These are phyloP conservation scores for Pseudogymnoascus sp. DNA, from an alignment of 2,329 filamentous ascomycete genomes.

Conservation along the genomic window DNA sequence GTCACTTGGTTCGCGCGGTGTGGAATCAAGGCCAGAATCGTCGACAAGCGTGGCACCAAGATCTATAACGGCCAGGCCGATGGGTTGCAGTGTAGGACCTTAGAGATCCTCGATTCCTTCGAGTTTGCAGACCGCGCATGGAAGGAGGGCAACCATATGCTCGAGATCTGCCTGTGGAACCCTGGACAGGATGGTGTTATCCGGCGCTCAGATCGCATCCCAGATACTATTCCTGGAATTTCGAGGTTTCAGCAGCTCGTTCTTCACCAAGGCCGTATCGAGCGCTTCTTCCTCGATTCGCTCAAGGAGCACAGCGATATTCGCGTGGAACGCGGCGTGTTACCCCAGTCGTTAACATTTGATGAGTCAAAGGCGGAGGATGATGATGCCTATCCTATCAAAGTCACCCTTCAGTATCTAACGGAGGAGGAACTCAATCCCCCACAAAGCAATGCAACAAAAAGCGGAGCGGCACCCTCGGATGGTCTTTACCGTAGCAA, in stretches of 20 bases:
- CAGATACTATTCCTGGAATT: slow-evolving; percentile 53
- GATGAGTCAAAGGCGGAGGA: slow-evolving; percentile 43
- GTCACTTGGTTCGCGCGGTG: slow-evolving; percentile 42
- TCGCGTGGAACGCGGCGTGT: slow-evolving; percentile 49
- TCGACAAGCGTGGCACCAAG: slow-evolving; percentile 36
- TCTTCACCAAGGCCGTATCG: slow-evolving; percentile 64
- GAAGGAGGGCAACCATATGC: slow-evolving; percentile 60
- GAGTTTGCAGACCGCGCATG: slow-evolving; percentile 56
- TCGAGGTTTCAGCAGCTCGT: slow-evolving; percentile 58
- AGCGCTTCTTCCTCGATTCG: slow-evolving; percentile 56
- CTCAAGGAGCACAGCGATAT: slow-evolving; percentile 48
- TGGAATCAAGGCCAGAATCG: slow-evolving; percentile 40
- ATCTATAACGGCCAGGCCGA: slow-evolving; percentile 35
- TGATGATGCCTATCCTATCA: slow-evolving; percentile 50
- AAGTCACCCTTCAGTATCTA: slow-evolving; percentile 48
- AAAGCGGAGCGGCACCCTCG: slow-evolving; percentile 20
- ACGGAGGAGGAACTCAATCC: slow-evolving; percentile 50
- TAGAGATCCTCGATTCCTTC: slow-evolving; percentile 68
- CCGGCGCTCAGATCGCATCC: slow-evolving; percentile 49
- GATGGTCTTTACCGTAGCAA: slow-evolving; percentile 55
- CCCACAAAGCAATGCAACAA: slow-evolving; percentile 31
- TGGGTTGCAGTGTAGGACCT: slow-evolving; percentile 55
- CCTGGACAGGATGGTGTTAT: slow-evolving; percentile 51
- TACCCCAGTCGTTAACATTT: slow-evolving; percentile 48
- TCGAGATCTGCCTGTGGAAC: slow-evolving; percentile 58